A percentile compares a stretch with the other conserved stretches of the same genome.
Conservation (phyloP, 1,139 yeast genomes). For the Yamadazyma diospyri region DNA sequence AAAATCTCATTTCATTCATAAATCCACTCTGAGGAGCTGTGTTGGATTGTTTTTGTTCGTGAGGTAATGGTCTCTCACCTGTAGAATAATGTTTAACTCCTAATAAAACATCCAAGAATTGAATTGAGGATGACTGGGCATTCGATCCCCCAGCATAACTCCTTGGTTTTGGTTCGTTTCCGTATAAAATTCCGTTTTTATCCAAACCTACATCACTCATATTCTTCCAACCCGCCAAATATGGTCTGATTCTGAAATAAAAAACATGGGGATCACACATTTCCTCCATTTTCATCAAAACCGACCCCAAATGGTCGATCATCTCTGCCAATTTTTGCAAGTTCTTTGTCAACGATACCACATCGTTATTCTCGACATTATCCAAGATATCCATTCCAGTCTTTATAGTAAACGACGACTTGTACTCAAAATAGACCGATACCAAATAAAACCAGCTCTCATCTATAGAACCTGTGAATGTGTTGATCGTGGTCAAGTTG, state of each 20-base stretch:
- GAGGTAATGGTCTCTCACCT: constrained; percentile 53
- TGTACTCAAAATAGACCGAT: constrained; percentile 79
- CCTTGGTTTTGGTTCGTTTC: constrained; percentile 57
- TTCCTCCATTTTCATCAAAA: constrained; percentile 81
- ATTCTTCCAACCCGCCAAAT: constrained; percentile 90
- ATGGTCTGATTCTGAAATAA: constrained; percentile 83
- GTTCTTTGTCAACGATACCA: constrained; percentile 34
- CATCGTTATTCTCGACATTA: constrained; percentile 29
- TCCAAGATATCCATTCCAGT: constrained; percentile 44
- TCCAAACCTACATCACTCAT: constrained; percentile 83
- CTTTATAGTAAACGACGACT: constrained; percentile 70
- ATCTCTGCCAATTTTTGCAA: constrained; percentile 69
- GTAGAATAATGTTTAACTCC: constrained; percentile 77
- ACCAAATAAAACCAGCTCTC: constrained; percentile 94
- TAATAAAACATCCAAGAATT: constrained; percentile 74
- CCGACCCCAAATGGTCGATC: constrained; percentile 72
- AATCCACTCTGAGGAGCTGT: constrained; percentile 46
- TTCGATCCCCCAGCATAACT: constrained; percentile 86
- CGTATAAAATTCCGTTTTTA: constrained; percentile 75
- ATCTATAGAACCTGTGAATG: constrained; percentile 87
- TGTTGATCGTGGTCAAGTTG: constrained; percentile 72
- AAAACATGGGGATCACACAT: constrained; percentile 94
- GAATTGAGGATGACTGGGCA: constrained; percentile 88
- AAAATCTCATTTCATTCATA: constrained; percentile 77
- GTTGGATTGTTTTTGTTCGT: constrained; percentile 10